Percentiles rank a stretch among this genome's conserved stretches.
phyloP scores from a whole-genome alignment of 148 eudicot genomes.

The Hydrangea macrophylla region DNA sequence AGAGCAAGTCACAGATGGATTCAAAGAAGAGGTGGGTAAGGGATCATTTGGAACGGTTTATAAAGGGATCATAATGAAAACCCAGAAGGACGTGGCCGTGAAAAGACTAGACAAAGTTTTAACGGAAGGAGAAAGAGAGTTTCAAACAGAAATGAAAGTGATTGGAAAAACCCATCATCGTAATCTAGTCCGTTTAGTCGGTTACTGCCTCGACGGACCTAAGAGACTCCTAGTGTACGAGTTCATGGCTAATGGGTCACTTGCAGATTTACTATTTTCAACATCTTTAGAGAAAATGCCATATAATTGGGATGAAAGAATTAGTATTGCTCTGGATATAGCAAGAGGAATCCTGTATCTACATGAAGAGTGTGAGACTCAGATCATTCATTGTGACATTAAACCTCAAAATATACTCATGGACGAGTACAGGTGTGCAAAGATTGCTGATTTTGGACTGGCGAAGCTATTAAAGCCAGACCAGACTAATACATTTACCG shows the following conservation, averaged over 20 bases:
- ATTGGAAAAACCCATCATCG: constrained; percentile 14
- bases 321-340: not conserved
- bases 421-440: not conserved
- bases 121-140: constrained; percentile 7
- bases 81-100: constrained; percentile 7
- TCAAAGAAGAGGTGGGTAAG: constrained; percentile 10
- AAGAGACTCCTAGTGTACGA: constrained; percentile 10
- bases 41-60: constrained; percentile 6
- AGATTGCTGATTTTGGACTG: constrained; percentile 9
- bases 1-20: constrained; percentile 8
- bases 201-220: constrained; percentile 11
- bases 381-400: constrained; percentile 17
- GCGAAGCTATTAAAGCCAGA: constrained; percentile 3
- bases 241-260: constrained; percentile 12
- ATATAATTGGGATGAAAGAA: constrained; percentile 1
- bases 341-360: constrained; percentile 10
- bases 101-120: constrained; percentile 8
- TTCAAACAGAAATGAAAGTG: constrained; percentile 6
- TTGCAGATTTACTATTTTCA: constrained; percentile 3
- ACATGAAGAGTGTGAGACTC: constrained; percentile 17
- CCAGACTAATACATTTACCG: not conserved
- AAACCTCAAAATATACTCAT: constrained; percentile 13
- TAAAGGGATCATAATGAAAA: not conserved
- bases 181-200: constrained; percentile 6
- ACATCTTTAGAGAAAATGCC: not conserved